phyloP scores from a whole-genome alignment of 2,329 filamentous ascomycete species.

The Pseudogymnoascus sp. region DNA sequence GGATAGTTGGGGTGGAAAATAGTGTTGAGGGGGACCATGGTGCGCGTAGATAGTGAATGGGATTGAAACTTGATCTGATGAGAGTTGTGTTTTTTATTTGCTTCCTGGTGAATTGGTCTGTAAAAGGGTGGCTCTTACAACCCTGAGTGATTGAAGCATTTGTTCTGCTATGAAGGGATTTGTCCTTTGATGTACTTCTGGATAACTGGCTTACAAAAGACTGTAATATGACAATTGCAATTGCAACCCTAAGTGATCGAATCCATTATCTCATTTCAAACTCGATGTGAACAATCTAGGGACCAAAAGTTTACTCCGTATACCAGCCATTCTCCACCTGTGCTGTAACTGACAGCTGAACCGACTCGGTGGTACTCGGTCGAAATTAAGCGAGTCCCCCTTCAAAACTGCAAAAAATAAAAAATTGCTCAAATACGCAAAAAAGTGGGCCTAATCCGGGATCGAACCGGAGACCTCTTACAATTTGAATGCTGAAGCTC shows the following conservation, averaged over 20 bases:
- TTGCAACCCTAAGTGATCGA: background rate
- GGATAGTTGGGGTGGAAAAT: background rate
- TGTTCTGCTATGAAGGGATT: background rate
- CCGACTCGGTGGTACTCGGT: background rate
- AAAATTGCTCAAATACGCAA: background rate
- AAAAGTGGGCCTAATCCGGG: slow-evolving; percentile 5
- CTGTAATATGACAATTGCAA: background rate
- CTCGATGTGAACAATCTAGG: background rate
- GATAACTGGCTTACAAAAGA: background rate
- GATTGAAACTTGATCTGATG: background rate
- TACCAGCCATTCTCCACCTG: background rate
- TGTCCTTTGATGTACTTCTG: background rate
- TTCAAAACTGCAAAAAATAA: background rate
- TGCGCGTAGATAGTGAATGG: background rate
- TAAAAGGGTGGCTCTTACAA: background rate
- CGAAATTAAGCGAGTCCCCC: background rate
- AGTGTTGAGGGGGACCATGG: background rate
- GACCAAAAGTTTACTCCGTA: background rate
- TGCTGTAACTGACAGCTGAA: background rate
- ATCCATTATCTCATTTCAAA: background rate
- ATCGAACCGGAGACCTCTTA: slow-evolving; percentile 7
- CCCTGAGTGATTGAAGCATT: background rate
- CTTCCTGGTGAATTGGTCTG: background rate
- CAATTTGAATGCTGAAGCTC: background rate
- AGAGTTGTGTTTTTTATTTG: background rate